Evolutionary conservation across 2,329 filamentous ascomycete genomes (phyloP).

Genomic region (Pyrenophora tritici-repentis): DNA sequence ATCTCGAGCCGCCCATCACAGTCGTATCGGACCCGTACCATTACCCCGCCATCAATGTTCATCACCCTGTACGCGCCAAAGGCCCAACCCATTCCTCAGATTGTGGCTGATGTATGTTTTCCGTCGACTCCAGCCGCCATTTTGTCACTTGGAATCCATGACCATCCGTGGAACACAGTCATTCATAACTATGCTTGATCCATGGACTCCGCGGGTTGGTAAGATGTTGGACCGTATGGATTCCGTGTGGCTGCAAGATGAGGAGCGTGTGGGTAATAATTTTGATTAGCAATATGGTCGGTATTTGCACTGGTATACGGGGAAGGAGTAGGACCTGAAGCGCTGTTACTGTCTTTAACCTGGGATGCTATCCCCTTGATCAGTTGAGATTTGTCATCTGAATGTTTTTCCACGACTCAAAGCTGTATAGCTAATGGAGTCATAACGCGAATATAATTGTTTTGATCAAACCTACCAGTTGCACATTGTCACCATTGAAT

Average conservation of each 20-base stretch:
- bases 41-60: constrained; percentile 10
- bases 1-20: constrained; percentile 4
- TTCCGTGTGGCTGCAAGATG: not conserved
- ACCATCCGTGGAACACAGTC: constrained; percentile 1
- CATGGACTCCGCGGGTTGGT: constrained; percentile 3
- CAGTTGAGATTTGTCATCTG: too few relatives aligned
- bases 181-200: not conserved
- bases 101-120: constrained; percentile 10
- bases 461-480: too few relatives aligned
- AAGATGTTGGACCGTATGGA: constrained; percentile 3
- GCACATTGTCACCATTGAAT: too few relatives aligned
- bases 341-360: not conserved
- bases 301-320: not conserved
- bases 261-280: not conserved
- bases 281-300: not conserved
- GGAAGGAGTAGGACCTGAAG: not conserved
- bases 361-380: not conserved
- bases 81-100: not conserved
- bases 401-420: too few relatives aligned
- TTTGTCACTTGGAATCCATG: not conserved
- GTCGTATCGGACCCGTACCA: constrained; percentile 12
- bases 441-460: too few relatives aligned
- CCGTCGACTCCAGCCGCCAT: constrained; percentile 9
- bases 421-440: too few relatives aligned
- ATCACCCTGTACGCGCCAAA: not conserved